Base-by-base conservation (phyloP, 257 asterid species). In the Ehretia macrophylla region DNA sequence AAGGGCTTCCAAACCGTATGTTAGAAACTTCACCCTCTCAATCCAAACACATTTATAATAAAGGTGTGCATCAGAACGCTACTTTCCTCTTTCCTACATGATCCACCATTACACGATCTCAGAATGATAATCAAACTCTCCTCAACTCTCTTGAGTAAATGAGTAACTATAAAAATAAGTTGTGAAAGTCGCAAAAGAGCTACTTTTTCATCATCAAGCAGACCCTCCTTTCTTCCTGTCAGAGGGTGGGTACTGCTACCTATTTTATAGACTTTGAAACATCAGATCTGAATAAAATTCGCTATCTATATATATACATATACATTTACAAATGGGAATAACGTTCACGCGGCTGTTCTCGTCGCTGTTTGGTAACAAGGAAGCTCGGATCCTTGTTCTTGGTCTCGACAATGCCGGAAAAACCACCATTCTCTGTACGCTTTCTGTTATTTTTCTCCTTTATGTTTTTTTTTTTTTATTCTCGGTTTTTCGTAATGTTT, bases 321-420 rank as follows among this genome's bases (percentile, higher is more conserved):
- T n/a, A n/a, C n/a, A n/a, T n/a, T n/a, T n/a, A n/a, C n/a, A 63
- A 51, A 90, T 91, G 98, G 98, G 98, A 27, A 81, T 91, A 51
- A 92, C 76, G 14, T 84, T 91, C 55, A 85, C 98, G 68, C 77
- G 88, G 61, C 76, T 91, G 73, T 87, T 91, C 56, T 81, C 96
- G 21, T 87, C 98, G 35, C 45, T 91, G 60, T 91, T 91, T 58
- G 98, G 98, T 20, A 87, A 85, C 71, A 91, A 87, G 72, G 98
- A 91, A 78, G 98, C 98, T 80, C 85, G 98, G 88, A 91, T 91
- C 83, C 76, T 91, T 20, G 95, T 91, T 51, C 81, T 91, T 19
- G 98, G 98, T 35, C 98, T 91, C 14, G 98, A 91, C 77, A 91
- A 91, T 87, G 98, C 98, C 55, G 98, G 98, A 11, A 91, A 91